Conservation (phyloP, 805 yeast genomes). For the Candida sithepensis region DNA sequence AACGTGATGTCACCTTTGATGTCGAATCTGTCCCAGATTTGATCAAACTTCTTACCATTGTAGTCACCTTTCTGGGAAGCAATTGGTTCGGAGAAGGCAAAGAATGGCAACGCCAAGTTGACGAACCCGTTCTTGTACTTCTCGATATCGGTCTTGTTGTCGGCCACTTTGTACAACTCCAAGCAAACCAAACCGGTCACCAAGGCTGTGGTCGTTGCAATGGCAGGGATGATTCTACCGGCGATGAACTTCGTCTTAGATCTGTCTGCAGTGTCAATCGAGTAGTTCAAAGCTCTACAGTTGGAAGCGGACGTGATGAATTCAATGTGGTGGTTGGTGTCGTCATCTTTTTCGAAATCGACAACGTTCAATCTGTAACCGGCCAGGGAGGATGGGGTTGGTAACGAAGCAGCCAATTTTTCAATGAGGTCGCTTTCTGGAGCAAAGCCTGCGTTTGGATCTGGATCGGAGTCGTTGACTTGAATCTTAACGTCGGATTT, state of each 20-base stretch:
- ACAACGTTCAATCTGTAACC: slow-evolving; percentile 86
- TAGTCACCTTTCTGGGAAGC: slow-evolving; percentile 79
- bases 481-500: slow-evolving; percentile 75
- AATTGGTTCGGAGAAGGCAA: slow-evolving; percentile 96
- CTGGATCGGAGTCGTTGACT: slow-evolving; percentile 83
- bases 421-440: slow-evolving; percentile 64
- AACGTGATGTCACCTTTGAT: slow-evolving; percentile 73
- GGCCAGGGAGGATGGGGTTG: slow-evolving; percentile 83
- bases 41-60: slow-evolving; percentile 74
- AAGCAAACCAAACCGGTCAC: slow-evolving; percentile 93
- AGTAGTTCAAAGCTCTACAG: slow-evolving; percentile 89
- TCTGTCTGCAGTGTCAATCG: slow-evolving; percentile 83
- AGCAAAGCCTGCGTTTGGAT: slow-evolving; percentile 58
- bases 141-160: slow-evolving; percentile 69
- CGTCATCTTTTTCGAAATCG: slow-evolving; percentile 98
- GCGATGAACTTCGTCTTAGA: slow-evolving; percentile 95
- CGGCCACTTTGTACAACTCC: slow-evolving; percentile 88
- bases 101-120: slow-evolving; percentile 89
- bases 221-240: slow-evolving; percentile 97
- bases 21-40: slow-evolving; percentile 94
- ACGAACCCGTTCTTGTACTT: slow-evolving; percentile 90
- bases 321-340: slow-evolving; percentile 92
- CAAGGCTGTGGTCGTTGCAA: slow-evolving; percentile 97
- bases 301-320: slow-evolving; percentile 95
- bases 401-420: slow-evolving; percentile 70